Base-by-base conservation (phyloP, 208 protist species). In the Trypanosoma platydactyli region DNA sequence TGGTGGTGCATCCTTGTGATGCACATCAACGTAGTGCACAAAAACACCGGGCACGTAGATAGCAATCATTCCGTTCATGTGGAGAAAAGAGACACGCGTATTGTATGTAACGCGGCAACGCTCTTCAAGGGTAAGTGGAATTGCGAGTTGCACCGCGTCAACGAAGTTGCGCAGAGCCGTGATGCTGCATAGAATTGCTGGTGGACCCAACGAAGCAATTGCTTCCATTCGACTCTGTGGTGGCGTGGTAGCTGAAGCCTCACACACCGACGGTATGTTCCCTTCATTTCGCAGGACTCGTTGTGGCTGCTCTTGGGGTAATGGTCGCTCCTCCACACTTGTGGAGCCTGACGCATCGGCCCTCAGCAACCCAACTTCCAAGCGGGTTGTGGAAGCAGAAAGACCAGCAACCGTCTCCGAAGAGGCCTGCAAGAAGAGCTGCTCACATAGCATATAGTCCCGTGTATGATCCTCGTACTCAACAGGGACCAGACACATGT, bases 1-100 rank as follows among this genome's bases (percentile, higher is more conserved):
- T 35, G 68, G 68, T 20, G 56, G 48, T 1, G 35, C 5, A 48
- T 73, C 68, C 41, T 60, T 68, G 38, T 73, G 68, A 51, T 65
- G 57, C 5, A 73, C 16, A 59, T 73, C 68, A 38, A 73, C 33
- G 29, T 66, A 73, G 38, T 73, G 68, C 11, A 73, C 48, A 50
- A 5, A 63, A 20, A 63, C 55, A 38, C 58, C 57, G 0, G 68
- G 68, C 16, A 73, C 22, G 22, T 73, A 73, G 27, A 73, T 59
- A 6, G 49, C 68, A 52, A 73, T 73, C 59, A 73, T 57, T 7
- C 68, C 68, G 20, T 48, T n/a, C 33, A 73, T 65, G 13, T 18
- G 46, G 9, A 73, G 50, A 68, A 73, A 73, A 27, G 38, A 40
- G 0, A 65, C 68, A 35, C 68, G 68, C 15, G 58, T 59, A 40